These are phyloP conservation scores for Talaromyces sp. DNA, from an alignment of 2,329 filamentous ascomycete species.

Conservation along the genomic window DNA sequence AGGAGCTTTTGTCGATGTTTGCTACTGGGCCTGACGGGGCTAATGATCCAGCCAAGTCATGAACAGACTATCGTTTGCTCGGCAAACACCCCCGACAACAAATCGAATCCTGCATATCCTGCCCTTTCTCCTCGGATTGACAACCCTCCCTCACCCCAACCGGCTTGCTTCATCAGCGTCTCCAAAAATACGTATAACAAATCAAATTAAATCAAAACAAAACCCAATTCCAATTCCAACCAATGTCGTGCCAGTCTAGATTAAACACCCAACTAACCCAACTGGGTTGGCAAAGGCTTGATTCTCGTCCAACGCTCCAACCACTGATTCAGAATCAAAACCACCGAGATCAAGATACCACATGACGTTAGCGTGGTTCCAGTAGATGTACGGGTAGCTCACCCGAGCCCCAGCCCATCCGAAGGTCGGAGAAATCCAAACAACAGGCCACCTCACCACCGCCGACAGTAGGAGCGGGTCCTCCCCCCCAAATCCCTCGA, in stretches of 20 bases:
- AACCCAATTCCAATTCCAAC: background rate
- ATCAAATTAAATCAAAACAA: background rate
- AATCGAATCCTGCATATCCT: slow-evolving; percentile 10
- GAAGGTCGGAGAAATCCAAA: slow-evolving; percentile 2
- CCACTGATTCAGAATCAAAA: no score
- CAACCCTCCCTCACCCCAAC: no score
- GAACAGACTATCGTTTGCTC: background rate
- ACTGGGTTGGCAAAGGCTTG: slow-evolving; percentile 25
- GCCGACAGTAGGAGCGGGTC: slow-evolving; percentile 1
- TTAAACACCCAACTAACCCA: slow-evolving; percentile 4
- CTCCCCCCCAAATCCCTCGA: background rate
- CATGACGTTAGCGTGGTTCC: slow-evolving; percentile 10
- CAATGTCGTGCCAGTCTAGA: background rate
- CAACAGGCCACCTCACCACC: background rate
- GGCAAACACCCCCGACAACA: background rate
- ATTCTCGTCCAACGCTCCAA: slow-evolving; percentile 1
- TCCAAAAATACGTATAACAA: background rate
- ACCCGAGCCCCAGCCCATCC: background rate
- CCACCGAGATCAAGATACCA: slow-evolving; percentile 4
- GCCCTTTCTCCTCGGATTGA: background rate
- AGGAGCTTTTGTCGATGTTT: background rate
- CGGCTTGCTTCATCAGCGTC: background rate
- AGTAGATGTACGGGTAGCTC: background rate
- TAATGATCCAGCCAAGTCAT: slow-evolving; percentile 3
- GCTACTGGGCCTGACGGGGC: no score